Percentiles rank a stretch among this genome's conserved stretches.
phyloP scores from a whole-genome alignment of 495 filamentous ascomycete species.

The Neurospora sp. region DNA sequence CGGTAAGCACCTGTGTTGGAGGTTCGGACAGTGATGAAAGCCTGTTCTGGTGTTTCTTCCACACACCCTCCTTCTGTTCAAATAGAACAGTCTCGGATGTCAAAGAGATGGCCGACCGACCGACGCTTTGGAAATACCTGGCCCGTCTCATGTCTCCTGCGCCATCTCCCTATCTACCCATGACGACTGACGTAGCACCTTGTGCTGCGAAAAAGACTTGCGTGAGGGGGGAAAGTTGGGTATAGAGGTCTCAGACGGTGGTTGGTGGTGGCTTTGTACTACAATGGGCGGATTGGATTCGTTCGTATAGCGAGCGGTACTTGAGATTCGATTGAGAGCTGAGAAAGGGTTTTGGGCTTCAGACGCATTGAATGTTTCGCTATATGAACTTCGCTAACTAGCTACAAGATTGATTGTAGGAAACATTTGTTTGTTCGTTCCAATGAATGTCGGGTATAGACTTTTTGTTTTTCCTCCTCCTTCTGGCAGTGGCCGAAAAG shows the following conservation, averaged over 20 bases:
- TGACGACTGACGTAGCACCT: neutral
- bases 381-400: neutral
- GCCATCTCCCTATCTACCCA: neutral
- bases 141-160: neutral
- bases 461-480: neutral
- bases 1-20: neutral
- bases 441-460: neutral
- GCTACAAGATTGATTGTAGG: neutral
- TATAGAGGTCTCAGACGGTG: neutral
- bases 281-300: neutral
- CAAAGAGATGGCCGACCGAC: neutral
- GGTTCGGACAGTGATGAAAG: neutral
- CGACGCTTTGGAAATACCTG: neutral
- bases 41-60: neutral
- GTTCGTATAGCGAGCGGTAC: neutral
- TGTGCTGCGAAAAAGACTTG: neutral
- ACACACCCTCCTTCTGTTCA: neutral
- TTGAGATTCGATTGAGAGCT: neutral
- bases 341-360: neutral
- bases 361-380: neutral
- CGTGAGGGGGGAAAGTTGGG: neutral
- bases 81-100: neutral
- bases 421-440: neutral
- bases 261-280: neutral
- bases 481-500: neutral